Conservation (phyloP, 805 yeast genomes). For the Maudiozyma turicensis region DNA sequence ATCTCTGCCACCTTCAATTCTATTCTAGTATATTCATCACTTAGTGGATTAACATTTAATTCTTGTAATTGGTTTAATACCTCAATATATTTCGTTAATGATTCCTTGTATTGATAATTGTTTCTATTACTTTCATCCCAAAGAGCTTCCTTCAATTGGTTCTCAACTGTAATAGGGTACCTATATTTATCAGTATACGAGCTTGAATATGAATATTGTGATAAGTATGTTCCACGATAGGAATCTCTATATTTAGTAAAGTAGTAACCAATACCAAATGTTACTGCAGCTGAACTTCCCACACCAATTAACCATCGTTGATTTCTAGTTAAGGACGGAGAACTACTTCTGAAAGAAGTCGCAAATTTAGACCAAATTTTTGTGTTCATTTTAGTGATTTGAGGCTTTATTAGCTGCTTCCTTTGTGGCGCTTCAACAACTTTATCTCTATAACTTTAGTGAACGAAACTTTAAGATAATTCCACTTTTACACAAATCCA, state of each 20-base stretch:
- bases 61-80: slow-evolving; percentile 41
- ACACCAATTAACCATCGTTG: background rate
- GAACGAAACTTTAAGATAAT: too few relatives aligned
- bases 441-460: too few relatives aligned
- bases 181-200: background rate
- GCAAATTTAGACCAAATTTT: background rate
- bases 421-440: too few relatives aligned
- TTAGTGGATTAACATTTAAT: slow-evolving; percentile 40
- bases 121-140: slow-evolving; percentile 75
- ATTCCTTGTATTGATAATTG: slow-evolving; percentile 45
- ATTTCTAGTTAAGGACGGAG: background rate
- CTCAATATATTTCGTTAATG: slow-evolving; percentile 62
- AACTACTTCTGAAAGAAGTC: background rate
- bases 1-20: slow-evolving; percentile 81
- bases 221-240: background rate
- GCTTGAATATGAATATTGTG: background rate
- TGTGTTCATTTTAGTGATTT: background rate
- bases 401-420: too few relatives aligned
- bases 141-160: slow-evolving; percentile 52
- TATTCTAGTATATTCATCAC: slow-evolving; percentile 83
- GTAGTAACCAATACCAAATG: slow-evolving; percentile 1
- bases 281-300: background rate
- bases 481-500: too few relatives aligned
- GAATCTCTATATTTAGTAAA: background rate
- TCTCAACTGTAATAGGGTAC: slow-evolving; percentile 2